Evolutionary conservation across 352 stramenopile genomes (phyloP), one percentile per base, ranked within the genome.

Genomic region (Globisporangium iwayamae): DNA sequence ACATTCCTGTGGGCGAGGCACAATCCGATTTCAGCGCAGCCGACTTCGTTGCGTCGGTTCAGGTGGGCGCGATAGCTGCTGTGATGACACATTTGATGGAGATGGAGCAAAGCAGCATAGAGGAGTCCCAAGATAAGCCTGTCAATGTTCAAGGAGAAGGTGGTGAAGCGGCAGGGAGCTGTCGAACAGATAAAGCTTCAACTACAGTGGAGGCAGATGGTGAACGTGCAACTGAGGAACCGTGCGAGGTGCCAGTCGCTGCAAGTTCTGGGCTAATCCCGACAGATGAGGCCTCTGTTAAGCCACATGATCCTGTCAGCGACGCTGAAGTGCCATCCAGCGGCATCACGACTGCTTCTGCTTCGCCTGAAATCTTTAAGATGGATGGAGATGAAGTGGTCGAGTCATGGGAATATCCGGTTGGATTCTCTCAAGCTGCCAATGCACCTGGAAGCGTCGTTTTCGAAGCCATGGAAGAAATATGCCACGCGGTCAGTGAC

Each of bases 21-120:
- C 10, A 55, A 16, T 1, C 6, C 28, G 38, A 36, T 7, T 55
- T 60, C 36, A 46, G n/a, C 13, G 63, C 47, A 5, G 45, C 22
- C 6, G 47, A 45, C 20, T 68, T 64, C 28, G 25, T 68, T 13
- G 11, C 46, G n/a, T 22, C 38, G 9, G 20, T 47, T 20, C 22
- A 63, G 51, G 28, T 18, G n/a, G 54, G 52, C 30, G 62, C 62
- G 13, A 36, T 67, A 14, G 25, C 36, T 18, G 18, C 30, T 10
- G 43, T 46, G 7, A 36, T 38, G 9, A 56, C n/a, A 30, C 50
- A 51, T 36, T 51, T 22, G 30, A 20, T 45, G 48, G 7, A 45
- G 45, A 32, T 56, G 2, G 32, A 32, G n/a, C 3, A 45, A 10
- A 13, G 20, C 13, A 59, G n/a, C 14, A 60, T 7, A 4, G 18